Conservation (phyloP, 2,329 filamentous ascomycete species). For the Knoxdaviesia capensis region DNA sequence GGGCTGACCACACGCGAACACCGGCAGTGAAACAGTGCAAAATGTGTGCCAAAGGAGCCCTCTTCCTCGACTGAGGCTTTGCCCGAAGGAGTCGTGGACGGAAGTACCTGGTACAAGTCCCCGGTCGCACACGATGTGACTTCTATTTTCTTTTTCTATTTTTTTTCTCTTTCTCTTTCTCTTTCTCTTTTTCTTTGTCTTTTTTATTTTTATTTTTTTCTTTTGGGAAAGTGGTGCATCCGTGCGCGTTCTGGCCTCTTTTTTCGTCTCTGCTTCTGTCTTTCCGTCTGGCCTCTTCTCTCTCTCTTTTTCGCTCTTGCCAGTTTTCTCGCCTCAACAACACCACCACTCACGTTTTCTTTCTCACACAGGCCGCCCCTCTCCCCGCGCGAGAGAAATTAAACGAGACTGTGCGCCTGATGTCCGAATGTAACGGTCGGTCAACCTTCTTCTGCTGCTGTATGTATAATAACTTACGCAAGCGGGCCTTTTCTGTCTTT, state of each 20-base stretch:
- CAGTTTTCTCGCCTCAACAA: not conserved
- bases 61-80: too few relatives aligned
- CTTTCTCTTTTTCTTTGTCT: constrained; percentile 2
- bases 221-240: constrained; percentile 6
- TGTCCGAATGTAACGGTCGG: too few relatives aligned
- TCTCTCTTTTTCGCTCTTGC: constrained; percentile 5
- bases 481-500: not conserved
- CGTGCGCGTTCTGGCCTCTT: constrained; percentile 5
- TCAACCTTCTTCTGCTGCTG: too few relatives aligned
- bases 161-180: constrained; percentile 2
- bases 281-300: constrained; percentile 2
- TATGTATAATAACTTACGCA: too few relatives aligned
- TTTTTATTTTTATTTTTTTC: constrained; percentile 1
- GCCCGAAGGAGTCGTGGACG: too few relatives aligned
- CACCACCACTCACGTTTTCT: not conserved
- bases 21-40: too few relatives aligned
- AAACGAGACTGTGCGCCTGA: too few relatives aligned
- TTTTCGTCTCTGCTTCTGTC: constrained; percentile 4
- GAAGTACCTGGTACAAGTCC: too few relatives aligned
- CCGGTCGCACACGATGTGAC: too few relatives aligned
- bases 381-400: too few relatives aligned
- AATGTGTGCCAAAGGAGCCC: too few relatives aligned
- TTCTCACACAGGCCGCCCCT: not conserved
- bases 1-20: too few relatives aligned
- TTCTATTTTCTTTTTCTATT: not conserved